Evolutionary conservation across 257 asterid genomes (phyloP).

Genomic region (Nicotiana tabacum): DNA sequence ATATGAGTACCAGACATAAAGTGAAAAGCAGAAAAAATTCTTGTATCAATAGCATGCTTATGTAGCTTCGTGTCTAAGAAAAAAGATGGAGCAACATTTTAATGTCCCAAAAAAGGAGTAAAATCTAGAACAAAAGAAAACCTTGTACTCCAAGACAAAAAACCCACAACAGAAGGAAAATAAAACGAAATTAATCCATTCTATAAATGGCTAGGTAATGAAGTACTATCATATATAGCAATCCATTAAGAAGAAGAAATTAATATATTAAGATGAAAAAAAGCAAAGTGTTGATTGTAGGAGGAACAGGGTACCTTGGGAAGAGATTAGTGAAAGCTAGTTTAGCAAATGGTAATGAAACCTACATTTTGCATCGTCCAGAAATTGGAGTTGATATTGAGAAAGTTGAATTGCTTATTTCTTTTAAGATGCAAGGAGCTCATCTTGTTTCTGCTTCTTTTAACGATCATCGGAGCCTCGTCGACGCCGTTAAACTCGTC

Average conservation of each 20-base stretch:
- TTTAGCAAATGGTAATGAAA: constrained; percentile 61
- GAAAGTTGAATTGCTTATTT: constrained; percentile 51
- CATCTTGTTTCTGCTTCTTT: constrained; percentile 57
- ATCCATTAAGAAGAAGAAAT: neutral
- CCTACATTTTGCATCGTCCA: constrained; percentile 56
- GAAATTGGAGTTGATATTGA: constrained; percentile 70
- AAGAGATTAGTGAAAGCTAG: constrained; percentile 68
- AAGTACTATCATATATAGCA: neutral
- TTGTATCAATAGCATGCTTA: neutral
- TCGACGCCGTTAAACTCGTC: constrained; percentile 64
- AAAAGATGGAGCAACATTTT: neutral
- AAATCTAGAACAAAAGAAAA: neutral
- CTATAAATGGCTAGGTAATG: neutral
- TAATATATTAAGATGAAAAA: constrained; percentile 31
- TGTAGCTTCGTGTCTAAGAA: neutral
- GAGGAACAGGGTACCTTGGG: constrained; percentile 82
- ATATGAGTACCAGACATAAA: no score
- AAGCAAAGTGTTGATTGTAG: constrained; percentile 67
- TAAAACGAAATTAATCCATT: neutral
- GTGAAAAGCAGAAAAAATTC: no score
- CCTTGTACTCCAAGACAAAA: constrained; percentile 1
- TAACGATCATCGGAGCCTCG: constrained; percentile 60
- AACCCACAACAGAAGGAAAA: neutral
- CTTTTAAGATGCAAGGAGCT: constrained; percentile 67
- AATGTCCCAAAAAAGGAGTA: neutral